Conservation (phyloP, 208 protist species). For the Trypanosoma conorhini region DNA sequence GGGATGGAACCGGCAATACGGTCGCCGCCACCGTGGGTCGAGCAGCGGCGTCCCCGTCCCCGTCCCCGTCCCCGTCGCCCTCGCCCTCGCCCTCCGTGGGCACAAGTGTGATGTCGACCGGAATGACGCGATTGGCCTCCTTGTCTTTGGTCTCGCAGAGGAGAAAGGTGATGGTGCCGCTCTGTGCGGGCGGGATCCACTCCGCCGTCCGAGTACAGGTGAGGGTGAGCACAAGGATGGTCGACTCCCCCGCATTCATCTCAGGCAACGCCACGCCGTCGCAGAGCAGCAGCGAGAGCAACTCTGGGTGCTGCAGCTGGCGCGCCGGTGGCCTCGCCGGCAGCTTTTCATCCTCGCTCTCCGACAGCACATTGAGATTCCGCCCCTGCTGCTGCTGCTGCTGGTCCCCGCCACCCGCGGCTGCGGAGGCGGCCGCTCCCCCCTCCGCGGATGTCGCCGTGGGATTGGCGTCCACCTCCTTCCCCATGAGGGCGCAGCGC, state of each 20-base stretch:
- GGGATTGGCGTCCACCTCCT: slow-evolving; percentile 55
- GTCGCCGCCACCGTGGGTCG: background rate
- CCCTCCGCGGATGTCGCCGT: background rate
- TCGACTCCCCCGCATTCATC: slow-evolving; percentile 74
- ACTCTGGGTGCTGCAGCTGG: slow-evolving; percentile 41
- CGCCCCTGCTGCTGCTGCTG: slow-evolving; percentile 25
- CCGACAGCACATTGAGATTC: slow-evolving; percentile 51
- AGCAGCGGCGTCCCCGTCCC: background rate
- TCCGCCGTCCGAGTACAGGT: slow-evolving; percentile 48
- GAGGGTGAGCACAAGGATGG: slow-evolving; percentile 61
- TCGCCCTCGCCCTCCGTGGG: slow-evolving; percentile 51
- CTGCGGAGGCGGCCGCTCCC: background rate
- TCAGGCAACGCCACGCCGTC: slow-evolving; percentile 76
- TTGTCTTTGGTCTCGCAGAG: slow-evolving; percentile 83
- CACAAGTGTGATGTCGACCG: slow-evolving; percentile 76
- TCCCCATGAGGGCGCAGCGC: slow-evolving; percentile 59
- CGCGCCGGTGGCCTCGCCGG: slow-evolving; percentile 30
- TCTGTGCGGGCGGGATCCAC: slow-evolving; percentile 55
- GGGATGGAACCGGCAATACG: background rate
- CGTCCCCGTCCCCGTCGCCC: background rate
- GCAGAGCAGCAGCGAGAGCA: slow-evolving; percentile 50
- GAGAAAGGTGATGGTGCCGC: slow-evolving; percentile 75
- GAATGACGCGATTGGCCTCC: slow-evolving; percentile 79
- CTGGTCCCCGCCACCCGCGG: slow-evolving; percentile 1
- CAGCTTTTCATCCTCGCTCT: slow-evolving; percentile 67